Conservation (phyloP, 495 filamentous ascomycete genomes). For the Aspergillus haitiensis region DNA sequence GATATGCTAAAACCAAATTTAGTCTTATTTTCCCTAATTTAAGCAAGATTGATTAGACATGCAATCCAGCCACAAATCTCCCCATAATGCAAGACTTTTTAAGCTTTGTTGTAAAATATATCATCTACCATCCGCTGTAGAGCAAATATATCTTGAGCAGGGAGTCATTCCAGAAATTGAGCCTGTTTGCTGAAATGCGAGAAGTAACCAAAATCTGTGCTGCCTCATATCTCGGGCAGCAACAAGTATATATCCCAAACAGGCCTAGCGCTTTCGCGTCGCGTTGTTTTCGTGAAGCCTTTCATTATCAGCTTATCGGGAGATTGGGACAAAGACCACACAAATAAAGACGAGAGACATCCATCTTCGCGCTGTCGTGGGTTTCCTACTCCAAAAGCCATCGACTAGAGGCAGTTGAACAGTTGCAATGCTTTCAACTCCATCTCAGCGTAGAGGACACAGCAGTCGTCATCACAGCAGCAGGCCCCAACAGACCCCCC, state of each 20-base stretch:
- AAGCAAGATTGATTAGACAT: too few species aligned
- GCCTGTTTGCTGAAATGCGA: background rate
- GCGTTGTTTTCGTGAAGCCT: conserved; percentile 21
- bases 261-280: conserved; percentile 39
- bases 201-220: background rate
- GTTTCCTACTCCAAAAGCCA: too few species aligned
- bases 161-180: background rate
- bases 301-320: conserved; percentile 6
- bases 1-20: too few species aligned
- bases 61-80: background rate
- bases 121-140: too few species aligned
- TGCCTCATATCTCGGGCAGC: conserved; percentile 6
- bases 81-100: too few species aligned
- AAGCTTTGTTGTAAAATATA: too few species aligned
- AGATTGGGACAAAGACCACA: background rate
- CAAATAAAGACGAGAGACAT: background rate
- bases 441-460: background rate
- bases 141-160: too few species aligned
- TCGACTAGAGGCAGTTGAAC: too few species aligned
- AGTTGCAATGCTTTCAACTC: background rate
- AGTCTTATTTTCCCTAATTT: too few species aligned
- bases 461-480: background rate
- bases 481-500: conserved; percentile 14
- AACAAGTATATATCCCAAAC: conserved; percentile 29
- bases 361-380: background rate